These are phyloP conservation scores for Hypoxylon sp. DNA, from an alignment of 2,329 filamentous ascomycete genomes.

Conservation along the genomic window DNA sequence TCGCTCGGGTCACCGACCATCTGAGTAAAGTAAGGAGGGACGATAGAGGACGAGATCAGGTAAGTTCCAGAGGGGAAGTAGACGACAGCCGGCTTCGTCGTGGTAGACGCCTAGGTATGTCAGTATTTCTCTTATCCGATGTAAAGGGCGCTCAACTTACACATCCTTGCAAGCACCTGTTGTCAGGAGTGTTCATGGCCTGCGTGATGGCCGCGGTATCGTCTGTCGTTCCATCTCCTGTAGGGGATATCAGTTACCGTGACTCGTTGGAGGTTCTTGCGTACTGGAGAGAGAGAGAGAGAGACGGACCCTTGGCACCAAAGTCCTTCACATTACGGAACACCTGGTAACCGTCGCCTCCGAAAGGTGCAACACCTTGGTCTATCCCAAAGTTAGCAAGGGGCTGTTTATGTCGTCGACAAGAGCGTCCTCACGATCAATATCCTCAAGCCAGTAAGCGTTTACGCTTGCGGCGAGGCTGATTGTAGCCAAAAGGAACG, in stretches of 20 bases:
- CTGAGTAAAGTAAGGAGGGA: constrained; percentile 70
- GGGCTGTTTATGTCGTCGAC: background rate
- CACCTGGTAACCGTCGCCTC: constrained; percentile 50
- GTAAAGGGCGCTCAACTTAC: constrained; percentile 42
- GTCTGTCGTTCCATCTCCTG: constrained; percentile 55
- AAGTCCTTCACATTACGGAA: constrained; percentile 59
- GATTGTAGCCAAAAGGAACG: constrained; percentile 42
- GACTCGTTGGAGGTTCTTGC: background rate
- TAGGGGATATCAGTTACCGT: constrained; percentile 12
- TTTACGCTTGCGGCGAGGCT: constrained; percentile 44
- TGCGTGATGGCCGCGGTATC: constrained; percentile 56
- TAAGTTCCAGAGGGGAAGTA: constrained; percentile 62
- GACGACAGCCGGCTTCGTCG: constrained; percentile 52
- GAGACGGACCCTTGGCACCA: constrained; percentile 53
- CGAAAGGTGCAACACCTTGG: constrained; percentile 55
- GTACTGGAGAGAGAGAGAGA: background rate
- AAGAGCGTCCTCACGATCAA: constrained; percentile 35
- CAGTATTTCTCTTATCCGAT: constrained; percentile 11
- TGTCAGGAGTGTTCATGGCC: constrained; percentile 52
- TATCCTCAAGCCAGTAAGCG: constrained; percentile 46
- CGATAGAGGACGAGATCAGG: constrained; percentile 62
- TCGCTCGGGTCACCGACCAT: constrained; percentile 67
- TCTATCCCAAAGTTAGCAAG: constrained; percentile 43
- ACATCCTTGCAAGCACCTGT: constrained; percentile 53
- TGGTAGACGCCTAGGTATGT: constrained; percentile 48